Evolutionary conservation across 805 yeast species (phyloP), one percentile per base, ranked within the genome.

Genomic region (Pichia paraexigua): DNA sequence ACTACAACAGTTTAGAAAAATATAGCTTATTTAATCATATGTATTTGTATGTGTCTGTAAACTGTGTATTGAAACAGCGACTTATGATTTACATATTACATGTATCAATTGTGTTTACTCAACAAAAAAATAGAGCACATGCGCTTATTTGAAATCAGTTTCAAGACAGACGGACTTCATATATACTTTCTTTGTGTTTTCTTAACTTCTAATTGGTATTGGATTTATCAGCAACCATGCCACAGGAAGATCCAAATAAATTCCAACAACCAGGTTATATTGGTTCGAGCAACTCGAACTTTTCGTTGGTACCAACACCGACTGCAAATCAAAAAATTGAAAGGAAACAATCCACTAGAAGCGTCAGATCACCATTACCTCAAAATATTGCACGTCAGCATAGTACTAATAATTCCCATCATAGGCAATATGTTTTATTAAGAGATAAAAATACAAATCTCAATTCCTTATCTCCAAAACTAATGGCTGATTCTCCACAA

Each of bases 371-470:
- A 8, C 54, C 57, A 20, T 48, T 56, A 13, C 53, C 60, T 9
- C 46, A 55, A 41, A 54, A 53, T 43, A 49, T 52, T 15, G 39
- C 53, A 11, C 53, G 56, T 20, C 60, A 56, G 32, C 59, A 56
- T 42, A 42, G 21, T 45, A 58, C 62, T 11, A 56, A 60, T 17
- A 58, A 60, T 5, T 56, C 59, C 12, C 69, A 66, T 51, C 70
- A 64, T 24, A 54, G 69, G 51, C 69, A 66, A 45, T 66, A 61
- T 35, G 62, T 65, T 17, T 47, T 66, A 4, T 48, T 66, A 24
- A 55, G 69, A 43, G 69, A 66, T 41, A 66, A 64, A 45, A 40
- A 43, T 47, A 32, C 18, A 24, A 13, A 12, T 15, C 5, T 41
- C 10, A n/a, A 35, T n/a, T 15, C 15, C 5, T 9, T 12, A 7